Evolutionary conservation across 441 rosid species (phyloP), one percentile per base, ranked within the genome.

Genomic region (Jatropha podagrica): DNA sequence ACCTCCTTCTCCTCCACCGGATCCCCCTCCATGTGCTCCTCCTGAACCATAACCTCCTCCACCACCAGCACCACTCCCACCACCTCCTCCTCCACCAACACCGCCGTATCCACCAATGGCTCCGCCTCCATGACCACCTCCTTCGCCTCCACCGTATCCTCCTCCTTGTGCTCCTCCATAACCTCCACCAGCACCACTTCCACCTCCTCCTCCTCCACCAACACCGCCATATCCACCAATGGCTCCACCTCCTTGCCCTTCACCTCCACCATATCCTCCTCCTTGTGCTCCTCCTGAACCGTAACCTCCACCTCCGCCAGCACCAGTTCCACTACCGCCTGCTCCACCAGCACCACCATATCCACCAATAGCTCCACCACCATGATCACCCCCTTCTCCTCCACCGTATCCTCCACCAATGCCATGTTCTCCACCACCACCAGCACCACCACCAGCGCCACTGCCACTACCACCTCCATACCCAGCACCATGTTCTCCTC

Each of bases 261-360:
- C 83, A 37, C 71, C 76, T 8, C 81, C 80, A 8, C 87, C 85
- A 59, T 80, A 85, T 23, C 60, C 80, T 23, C 81, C 85, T 62
- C 84, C 86, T 37, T 68, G 69, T 4, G 72, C 72, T 38, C 77
- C 83, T 15, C 74, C 72, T 26, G 84, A 83, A 18, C 78, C 74
- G 2, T 81, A 78, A 5, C 86, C 83, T 0, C 84, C 85, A 32
- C 85, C 85, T 0, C 83, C 84, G 27, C 71, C 71, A 1, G 76
- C 83, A 0, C 85, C 89, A 11, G 82, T 81, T 0, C 86, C 86
- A 68, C 61, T 77, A 23, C 85, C 81, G 12, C 81, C 23, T 17
- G 32, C 73, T 13, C 4, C 67, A 1, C 68, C 59, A 12, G 2
- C 10, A 2, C 32, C 75, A 0, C 59, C 46, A 3, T 5, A 5